Evolutionary conservation across 129 eudicot species (phyloP), one percentile per base, ranked within the genome.

Genomic region (Centrapalus pauciflorus): DNA sequence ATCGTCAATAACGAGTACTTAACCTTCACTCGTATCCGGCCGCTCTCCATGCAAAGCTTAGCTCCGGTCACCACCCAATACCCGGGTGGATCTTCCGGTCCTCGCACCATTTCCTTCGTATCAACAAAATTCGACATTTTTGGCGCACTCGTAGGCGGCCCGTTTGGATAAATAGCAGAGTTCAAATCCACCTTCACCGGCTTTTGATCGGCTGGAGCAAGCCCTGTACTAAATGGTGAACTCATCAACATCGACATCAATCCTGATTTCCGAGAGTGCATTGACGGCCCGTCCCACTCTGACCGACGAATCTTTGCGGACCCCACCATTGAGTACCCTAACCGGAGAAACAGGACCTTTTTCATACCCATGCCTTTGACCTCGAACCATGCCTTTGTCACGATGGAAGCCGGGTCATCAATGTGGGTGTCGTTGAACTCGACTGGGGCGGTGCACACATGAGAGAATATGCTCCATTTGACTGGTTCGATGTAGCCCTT

Each of bases 31-130:
- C 91, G 61, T 24, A 93, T 84, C 76, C 81, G 80, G 19, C 96
- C 93, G 7, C 82, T 72, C 71, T 88, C 95, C 29, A 89, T 84
- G 17, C 95, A 84, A 9, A 93, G 79, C 80, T 82, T 93, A 17
- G 95, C 96, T 19, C 96, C 99, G 0, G 96, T 93, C 7, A 89
- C 93, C 70, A 93, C 95, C 99, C 96, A 93, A 71, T 93, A 86
- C 12, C 99, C 99, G 0, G 96, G 99, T 8, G 90, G 77, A 54
- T 89, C 93, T 68, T 89, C 99, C 3, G 99, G 99, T 26, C 96
- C 99, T 75, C 99, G 57, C 34, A 86, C 83, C 96, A 86, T 93
- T 50, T 93, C 99, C 67, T 66, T 88, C 7, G 93, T 89, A 51
- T 93, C 99, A 14, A 93, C 96, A 63, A 89, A 86, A 52, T 41